phyloP scores from a whole-genome alignment of 2,329 filamentous ascomycete species.

The Cadophora gregata region DNA sequence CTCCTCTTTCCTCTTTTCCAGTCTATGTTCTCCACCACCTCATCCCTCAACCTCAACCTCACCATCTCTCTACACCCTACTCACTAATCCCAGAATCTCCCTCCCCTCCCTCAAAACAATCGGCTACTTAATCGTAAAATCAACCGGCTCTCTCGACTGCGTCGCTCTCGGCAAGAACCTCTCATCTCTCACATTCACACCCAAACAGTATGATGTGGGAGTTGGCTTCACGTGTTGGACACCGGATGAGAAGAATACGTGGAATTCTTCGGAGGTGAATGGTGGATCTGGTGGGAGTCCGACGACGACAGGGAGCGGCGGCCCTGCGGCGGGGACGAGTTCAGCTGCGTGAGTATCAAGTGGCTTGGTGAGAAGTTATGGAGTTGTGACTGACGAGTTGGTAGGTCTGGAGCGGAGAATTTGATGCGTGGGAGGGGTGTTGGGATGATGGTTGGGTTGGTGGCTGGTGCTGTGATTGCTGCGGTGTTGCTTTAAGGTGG shows the following conservation, averaged over 20 bases:
- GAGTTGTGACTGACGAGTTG: neutral
- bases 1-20: no score
- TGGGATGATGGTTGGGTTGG: neutral
- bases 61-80: no score
- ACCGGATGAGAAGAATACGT: slow-evolving; percentile 16
- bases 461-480: neutral
- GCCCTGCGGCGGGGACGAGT: neutral
- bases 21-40: no score
- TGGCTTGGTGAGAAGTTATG: neutral
- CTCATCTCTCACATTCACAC: slow-evolving; percentile 23
- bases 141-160: slow-evolving; percentile 22
- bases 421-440: neutral
- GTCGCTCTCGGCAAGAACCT: slow-evolving; percentile 23
- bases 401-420: neutral
- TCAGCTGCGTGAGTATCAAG: neutral
- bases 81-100: slow-evolving; percentile 20
- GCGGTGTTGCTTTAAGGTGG: neutral
- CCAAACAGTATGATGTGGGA: slow-evolving; percentile 3
- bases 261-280: slow-evolving; percentile 20
- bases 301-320: neutral
- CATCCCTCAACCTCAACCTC: neutral
- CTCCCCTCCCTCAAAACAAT: slow-evolving; percentile 22
- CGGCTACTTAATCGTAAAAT: slow-evolving; percentile 8
- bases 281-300: slow-evolving; percentile 1
- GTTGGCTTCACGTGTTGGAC: slow-evolving; percentile 25